Evolutionary conservation across 2,329 filamentous ascomycete genomes (phyloP).

Genomic region (Aciculosporium take): DNA sequence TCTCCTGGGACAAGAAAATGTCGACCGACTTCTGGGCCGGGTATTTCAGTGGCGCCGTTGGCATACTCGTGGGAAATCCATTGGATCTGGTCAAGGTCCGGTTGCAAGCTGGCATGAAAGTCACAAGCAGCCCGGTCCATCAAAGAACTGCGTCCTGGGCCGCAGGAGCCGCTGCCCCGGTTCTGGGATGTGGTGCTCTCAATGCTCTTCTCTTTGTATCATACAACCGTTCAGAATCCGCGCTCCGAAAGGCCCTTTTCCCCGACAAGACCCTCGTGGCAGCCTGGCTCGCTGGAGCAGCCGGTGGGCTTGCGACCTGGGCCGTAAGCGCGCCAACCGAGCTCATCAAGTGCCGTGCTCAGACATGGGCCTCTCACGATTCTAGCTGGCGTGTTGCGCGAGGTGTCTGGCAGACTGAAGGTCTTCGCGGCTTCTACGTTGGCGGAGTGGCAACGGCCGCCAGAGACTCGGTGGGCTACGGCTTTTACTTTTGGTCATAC

Average conservation of each 20-base stretch:
- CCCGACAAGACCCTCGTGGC: constrained; percentile 40
- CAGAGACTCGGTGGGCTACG: constrained; percentile 83
- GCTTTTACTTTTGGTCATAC: constrained; percentile 94
- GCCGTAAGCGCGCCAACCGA: constrained; percentile 79
- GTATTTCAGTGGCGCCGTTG: constrained; percentile 72
- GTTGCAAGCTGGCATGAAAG: constrained; percentile 45
- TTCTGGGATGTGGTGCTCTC: constrained; percentile 78
- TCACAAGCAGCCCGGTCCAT: constrained; percentile 8
- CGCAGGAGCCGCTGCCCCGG: constrained; percentile 65
- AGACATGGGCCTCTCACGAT: constrained; percentile 37
- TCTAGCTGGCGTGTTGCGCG: constrained; percentile 52
- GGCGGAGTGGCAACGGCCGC: constrained; percentile 71
- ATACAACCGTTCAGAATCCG: constrained; percentile 68
- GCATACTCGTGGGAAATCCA: constrained; percentile 81
- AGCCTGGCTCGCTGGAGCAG: constrained; percentile 66
- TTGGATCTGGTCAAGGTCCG: constrained; percentile 52
- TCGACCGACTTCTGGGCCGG: constrained; percentile 89
- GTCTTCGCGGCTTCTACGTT: constrained; percentile 61
- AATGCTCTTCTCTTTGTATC: constrained; percentile 83
- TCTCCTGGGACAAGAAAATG: constrained; percentile 32
- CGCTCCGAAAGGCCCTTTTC: background rate
- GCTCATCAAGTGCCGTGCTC: constrained; percentile 77
- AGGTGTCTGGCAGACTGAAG: constrained; percentile 40
- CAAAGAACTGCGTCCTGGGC: constrained; percentile 26
- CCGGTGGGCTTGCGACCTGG: constrained; percentile 75